Evolutionary conservation across 2,329 filamentous ascomycete species (phyloP), one percentile per base, ranked within the genome.

Genomic region (Capronia epimyces): DNA sequence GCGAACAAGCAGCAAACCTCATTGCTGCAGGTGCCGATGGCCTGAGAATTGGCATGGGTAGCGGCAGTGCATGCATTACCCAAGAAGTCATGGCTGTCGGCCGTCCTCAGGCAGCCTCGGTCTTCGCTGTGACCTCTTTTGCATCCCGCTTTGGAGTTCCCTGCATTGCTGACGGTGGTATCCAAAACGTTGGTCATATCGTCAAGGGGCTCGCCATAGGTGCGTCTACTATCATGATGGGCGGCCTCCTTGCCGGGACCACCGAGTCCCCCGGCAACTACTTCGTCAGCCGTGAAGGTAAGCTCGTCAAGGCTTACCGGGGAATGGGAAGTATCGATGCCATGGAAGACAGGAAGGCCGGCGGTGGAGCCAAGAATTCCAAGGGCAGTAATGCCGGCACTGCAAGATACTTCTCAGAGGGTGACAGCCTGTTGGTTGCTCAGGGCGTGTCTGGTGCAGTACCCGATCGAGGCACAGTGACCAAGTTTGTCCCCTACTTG

Each of bases 51-150:
- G 93, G 93, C 68, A 98, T 98, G 93, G 93, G 93, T 62, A 95
- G 89, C 67, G 93, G 93, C 66, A 95, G 88, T 66, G 93, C 93
- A 66, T 98, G 93, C 73, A 98, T 98, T 64, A 98, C 93, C 50
- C 93, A 98, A 74, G 93, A 98, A 75, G 94, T 98, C 67, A 98
- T 98, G 93, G 93, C 93, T 62, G 91, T 98, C 43, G 93, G 94
- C 53, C 86, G 93, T 64, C 93, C 93, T 51, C 93, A 98, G 74
- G 93, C 94, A 36, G 88, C 90, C 22, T 84, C 93, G 37, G 91
- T 98, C 53, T 89, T 87, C 77, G 87, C 84, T 62, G 93, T 98
- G 63, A 84, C 87, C 65, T 77, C 82, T 47, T 98, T 98, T 65
- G 91, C 93, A 46, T 86, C 86, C 51, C 84, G 83, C 61, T 98